Conservation (phyloP, 495 filamentous ascomycete genomes). For the Podospora didyma region DNA sequence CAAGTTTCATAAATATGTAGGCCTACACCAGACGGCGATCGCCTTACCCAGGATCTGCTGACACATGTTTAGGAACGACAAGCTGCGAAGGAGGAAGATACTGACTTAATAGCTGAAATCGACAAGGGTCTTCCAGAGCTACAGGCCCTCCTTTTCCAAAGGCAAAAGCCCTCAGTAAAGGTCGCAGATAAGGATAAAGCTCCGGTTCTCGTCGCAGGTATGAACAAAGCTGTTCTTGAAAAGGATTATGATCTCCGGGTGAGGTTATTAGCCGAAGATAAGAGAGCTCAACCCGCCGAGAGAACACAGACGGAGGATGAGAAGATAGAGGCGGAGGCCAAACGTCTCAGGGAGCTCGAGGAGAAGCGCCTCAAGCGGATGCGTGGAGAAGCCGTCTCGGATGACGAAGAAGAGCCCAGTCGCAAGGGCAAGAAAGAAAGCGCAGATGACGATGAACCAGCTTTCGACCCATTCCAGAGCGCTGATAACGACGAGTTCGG, state of each 20-base stretch:
- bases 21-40: neutral
- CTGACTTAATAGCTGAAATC: slow-evolving; percentile 58
- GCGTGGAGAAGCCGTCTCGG: slow-evolving; percentile 57
- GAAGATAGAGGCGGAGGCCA: slow-evolving; percentile 67
- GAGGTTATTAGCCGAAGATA: slow-evolving; percentile 75
- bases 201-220: slow-evolving; percentile 52
- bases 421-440: slow-evolving; percentile 40
- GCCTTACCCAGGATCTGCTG: neutral
- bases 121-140: slow-evolving; percentile 74
- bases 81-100: slow-evolving; percentile 88
- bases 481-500: slow-evolving; percentile 53
- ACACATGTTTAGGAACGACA: slow-evolving; percentile 53
- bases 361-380: slow-evolving; percentile 69
- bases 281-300: slow-evolving; percentile 76
- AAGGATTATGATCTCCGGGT: slow-evolving; percentile 82
- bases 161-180: slow-evolving; percentile 19
- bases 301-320: slow-evolving; percentile 91
- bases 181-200: slow-evolving; percentile 54
- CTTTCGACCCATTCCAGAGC: slow-evolving; percentile 26
- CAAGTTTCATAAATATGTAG: slow-evolving; percentile 85
- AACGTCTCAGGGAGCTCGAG: slow-evolving; percentile 73
- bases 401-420: slow-evolving; percentile 47
- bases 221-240: slow-evolving; percentile 60
- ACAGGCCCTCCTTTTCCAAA: slow-evolving; percentile 59
- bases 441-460: slow-evolving; percentile 21